Evolutionary conservation across 2,329 filamentous ascomycete species (phyloP).

Genomic region (Fusarium haematococcum): DNA sequence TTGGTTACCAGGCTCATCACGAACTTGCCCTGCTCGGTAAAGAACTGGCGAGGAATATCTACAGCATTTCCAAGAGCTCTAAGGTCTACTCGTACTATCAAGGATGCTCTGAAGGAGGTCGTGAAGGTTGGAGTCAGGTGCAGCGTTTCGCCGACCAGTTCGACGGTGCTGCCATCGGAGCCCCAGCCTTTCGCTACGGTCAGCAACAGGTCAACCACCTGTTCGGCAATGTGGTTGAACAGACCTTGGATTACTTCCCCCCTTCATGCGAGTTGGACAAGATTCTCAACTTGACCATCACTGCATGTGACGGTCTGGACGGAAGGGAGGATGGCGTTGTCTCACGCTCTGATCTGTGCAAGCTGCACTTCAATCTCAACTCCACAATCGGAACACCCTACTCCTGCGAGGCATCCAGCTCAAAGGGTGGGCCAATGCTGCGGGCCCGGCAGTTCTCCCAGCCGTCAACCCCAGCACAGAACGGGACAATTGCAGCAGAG

Average conservation of each 20-base stretch:
- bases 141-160: slow-evolving; percentile 29
- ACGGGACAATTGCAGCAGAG: slow-evolving; percentile 50
- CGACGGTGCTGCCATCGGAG: slow-evolving; percentile 26
- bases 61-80: slow-evolving; percentile 38
- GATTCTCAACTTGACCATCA: slow-evolving; percentile 60
- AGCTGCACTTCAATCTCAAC: slow-evolving; percentile 20
- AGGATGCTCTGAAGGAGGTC: slow-evolving; percentile 61
- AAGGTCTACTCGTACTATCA: slow-evolving; percentile 64
- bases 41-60: slow-evolving; percentile 55
- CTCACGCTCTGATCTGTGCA: slow-evolving; percentile 11
- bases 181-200: slow-evolving; percentile 46
- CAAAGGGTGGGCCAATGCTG: slow-evolving; percentile 1
- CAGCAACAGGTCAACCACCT: slow-evolving; percentile 59
- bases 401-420: slow-evolving; percentile 44
- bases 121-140: slow-evolving; percentile 54
- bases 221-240: slow-evolving; percentile 50
- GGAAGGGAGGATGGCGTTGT: slow-evolving; percentile 7
- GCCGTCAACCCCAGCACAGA: slow-evolving; percentile 43
- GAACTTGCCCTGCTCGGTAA: slow-evolving; percentile 62
- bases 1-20: slow-evolving; percentile 62
- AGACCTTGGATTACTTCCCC: slow-evolving; percentile 51
- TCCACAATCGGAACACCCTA: slow-evolving; percentile 49
- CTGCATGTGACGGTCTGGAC: slow-evolving; percentile 10
- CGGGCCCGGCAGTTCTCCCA: slow-evolving; percentile 23
- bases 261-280: slow-evolving; percentile 59